Evolutionary conservation across 208 protist species (phyloP).

Genomic region (Trypanosoma melophagium): DNA sequence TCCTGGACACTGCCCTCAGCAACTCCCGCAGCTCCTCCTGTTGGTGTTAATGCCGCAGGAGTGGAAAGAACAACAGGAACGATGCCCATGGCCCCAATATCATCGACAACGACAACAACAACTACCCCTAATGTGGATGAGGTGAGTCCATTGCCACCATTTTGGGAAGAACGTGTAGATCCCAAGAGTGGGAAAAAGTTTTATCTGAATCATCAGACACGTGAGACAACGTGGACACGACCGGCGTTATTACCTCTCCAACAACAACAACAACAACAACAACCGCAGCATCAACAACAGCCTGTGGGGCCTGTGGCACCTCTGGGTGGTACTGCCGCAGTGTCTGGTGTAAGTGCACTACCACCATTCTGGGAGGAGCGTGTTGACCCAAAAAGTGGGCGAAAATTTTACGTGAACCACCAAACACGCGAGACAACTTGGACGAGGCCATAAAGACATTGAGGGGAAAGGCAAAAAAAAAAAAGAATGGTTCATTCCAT

Average conservation of each 20-base stretch:
- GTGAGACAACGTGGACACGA: constrained; percentile 49
- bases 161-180: constrained; percentile 55
- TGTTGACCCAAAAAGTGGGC: constrained; percentile 31
- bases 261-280: constrained; percentile 11
- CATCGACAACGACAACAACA: background rate
- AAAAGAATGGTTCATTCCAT: constrained; percentile 3
- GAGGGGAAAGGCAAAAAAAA: constrained; percentile 5
- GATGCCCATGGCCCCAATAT: background rate
- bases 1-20: constrained; percentile 33
- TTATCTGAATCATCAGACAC: constrained; percentile 45
- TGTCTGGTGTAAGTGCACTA: constrained; percentile 7
- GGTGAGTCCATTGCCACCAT: constrained; percentile 20
- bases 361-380: constrained; percentile 33
- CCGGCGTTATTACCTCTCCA: constrained; percentile 15
- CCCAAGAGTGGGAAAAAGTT: constrained; percentile 33
- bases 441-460: constrained; percentile 16
- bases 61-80: background rate
- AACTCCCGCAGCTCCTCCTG: background rate
- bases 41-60: background rate
- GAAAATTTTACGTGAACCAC: constrained; percentile 81
- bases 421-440: constrained; percentile 51
- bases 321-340: background rate
- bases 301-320: background rate
- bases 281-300: constrained; percentile 4
- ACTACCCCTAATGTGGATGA: background rate